Evolutionary conservation across 176 grass and related monocot genomes (phyloP), one percentile per base, ranked within the genome.

Genomic region (Oryza coarctata): DNA sequence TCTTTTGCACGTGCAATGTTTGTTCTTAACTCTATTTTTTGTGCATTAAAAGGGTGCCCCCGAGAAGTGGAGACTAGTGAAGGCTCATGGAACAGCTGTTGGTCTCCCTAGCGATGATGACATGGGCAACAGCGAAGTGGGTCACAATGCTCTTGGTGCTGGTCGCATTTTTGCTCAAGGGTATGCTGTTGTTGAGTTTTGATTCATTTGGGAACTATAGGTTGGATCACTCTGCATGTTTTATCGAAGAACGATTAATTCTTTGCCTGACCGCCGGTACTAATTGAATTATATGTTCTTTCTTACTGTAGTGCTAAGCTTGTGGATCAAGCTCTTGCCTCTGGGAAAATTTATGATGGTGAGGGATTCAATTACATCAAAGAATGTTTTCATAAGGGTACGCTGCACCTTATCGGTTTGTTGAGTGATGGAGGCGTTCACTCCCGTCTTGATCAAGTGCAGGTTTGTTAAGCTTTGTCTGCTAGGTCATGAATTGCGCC

Each of bases 41-140:
- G 8, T 82, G 4, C 15, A 64, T 78, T 64, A 82, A 83, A 30
- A 99, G 89, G 91, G 89, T 91, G 93, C 91, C 77, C 96, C 87
- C 55, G 96, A 95, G 85, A 95, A 32, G 67, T 99, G 96, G 96
- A 99, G 33, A 36, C 84, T 99, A 34, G 89, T 95, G 58, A 95
- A 93, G 89, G 93, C 96, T 88, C 96, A 95, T 80, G 96, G 96
- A 85, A 95, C 87, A 43, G 96, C 96, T 5, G 96, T 98, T 13
- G 93, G 96, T 35, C 90, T 98, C n/a, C 96, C 96, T 60, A 88
- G 68, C 80, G 93, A 95, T 2, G 96, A 98, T 50, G 96, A 98
- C 85, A 98, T 95, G 96, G 96, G 96, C 63, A 98, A 98, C 82
- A 98, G 96, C 88, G 96, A 98, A 86, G 95, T 98, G 40, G 95